These are phyloP conservation scores for Leucosporidium yakuticum DNA, from an alignment of 768 basidiomycete genomes.

Conservation along the genomic window DNA sequence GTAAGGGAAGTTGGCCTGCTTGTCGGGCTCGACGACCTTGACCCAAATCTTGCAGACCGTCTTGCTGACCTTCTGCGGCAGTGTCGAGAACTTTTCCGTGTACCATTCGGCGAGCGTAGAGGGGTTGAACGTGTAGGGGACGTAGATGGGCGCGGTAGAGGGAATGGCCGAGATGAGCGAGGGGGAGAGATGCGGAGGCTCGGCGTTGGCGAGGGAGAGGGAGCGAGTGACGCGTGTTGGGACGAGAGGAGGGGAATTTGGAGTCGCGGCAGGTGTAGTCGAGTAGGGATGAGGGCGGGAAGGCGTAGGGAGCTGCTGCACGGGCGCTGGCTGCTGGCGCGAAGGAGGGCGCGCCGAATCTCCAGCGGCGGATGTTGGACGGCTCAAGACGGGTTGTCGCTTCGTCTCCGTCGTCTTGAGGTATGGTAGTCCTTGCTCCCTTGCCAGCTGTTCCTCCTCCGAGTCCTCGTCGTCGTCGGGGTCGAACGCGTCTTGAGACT, in stretches of 20 bases:
- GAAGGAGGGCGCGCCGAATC: background rate
- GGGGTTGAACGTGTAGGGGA: slow-evolving; percentile 31
- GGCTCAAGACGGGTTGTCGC: background rate
- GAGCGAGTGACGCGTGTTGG: slow-evolving; percentile 14
- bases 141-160: slow-evolving; percentile 30
- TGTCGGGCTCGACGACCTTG: slow-evolving; percentile 47
- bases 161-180: slow-evolving; percentile 34
- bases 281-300: background rate
- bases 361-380: background rate
- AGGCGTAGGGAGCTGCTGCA: background rate
- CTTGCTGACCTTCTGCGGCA: slow-evolving; percentile 45
- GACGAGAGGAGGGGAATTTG: background rate
- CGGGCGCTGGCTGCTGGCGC: background rate
- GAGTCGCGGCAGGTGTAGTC: background rate
- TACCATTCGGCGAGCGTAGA: slow-evolving; percentile 39
- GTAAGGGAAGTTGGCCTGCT: slow-evolving; percentile 46
- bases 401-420: background rate
- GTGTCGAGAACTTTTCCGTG: slow-evolving; percentile 38
- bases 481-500: background rate
- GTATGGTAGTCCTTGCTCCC: background rate
- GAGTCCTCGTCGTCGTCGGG: background rate
- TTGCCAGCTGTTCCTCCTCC: background rate
- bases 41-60: slow-evolving; percentile 47
- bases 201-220: slow-evolving; percentile 6
- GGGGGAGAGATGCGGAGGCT: slow-evolving; percentile 3